Base-by-base conservation (phyloP, 331 rosid species). In the Saraca asoca region DNA sequence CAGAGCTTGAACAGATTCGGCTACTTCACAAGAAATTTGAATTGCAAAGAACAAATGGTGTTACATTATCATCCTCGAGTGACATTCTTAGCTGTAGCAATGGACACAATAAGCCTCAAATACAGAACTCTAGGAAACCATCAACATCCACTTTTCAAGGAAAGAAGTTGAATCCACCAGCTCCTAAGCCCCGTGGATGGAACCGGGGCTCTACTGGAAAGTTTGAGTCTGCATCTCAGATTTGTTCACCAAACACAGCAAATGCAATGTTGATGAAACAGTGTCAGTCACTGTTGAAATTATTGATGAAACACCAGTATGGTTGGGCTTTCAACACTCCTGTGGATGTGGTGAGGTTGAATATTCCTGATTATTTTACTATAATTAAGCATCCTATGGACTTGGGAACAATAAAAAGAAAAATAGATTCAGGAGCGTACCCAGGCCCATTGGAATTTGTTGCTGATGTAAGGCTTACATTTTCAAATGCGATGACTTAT, bases 381-480 rank as follows among this genome's bases (percentile, higher is more conserved):
- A 72, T 91, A 52, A 88, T 91, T 31, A 91, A 88, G 79, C 68
- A 76, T 56, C 97, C 97, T 19, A 91, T 91, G 97, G 97, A 91
- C 75, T 77, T 91, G 70, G 97, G 97, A 64, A 88, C 89, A 7
- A 18, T 91, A 69, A 82, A 91, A 66, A 67, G 64, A 51, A 91
- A 84, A 78, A 38, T 88, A 58, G 70, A 75, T 33, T 69, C 82
- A 0, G 91, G 91, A 75, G 71, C 59, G 11, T 91, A 88, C 74
- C 53, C 86, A 11, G 38, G 71, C 33, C 95, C 93, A 0, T 29
- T 68, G 75, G 83, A 88, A 62, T 84, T 88, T 74, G 83, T 79
- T 60, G 80, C 75, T 33, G 95, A 91, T 41, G 87, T 85, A 44
- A 80, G 79, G 86, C 86, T 75, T 63, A 88, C 97, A 12, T 91